phyloP scores from a whole-genome alignment of 257 asterid genomes.

The Solanum lycopersicoides region DNA sequence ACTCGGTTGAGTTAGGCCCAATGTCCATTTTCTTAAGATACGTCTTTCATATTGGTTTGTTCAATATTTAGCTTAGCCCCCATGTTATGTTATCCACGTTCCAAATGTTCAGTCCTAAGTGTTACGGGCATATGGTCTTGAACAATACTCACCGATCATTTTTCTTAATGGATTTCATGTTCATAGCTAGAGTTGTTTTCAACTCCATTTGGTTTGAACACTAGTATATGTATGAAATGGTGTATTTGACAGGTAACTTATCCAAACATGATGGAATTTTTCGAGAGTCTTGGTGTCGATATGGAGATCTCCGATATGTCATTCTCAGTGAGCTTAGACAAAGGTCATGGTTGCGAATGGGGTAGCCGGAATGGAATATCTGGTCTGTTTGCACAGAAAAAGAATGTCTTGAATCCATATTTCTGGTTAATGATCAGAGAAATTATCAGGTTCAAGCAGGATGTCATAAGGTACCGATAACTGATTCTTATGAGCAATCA shows the following conservation, averaged over 20 bases:
- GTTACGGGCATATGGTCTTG: background rate
- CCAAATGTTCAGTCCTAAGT: background rate
- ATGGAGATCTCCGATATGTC: slow-evolving; percentile 97
- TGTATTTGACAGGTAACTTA: slow-evolving; percentile 63
- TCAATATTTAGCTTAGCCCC: background rate
- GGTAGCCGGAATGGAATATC: slow-evolving; percentile 73
- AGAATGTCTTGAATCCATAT: slow-evolving; percentile 52
- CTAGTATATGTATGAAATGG: background rate
- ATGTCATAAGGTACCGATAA: slow-evolving; percentile 37
- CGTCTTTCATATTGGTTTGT: background rate
- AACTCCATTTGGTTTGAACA: background rate
- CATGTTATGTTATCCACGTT: background rate
- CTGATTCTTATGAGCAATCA: background rate
- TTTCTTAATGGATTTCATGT: background rate
- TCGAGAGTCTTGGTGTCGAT: slow-evolving; percentile 80
- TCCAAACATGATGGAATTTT: slow-evolving; percentile 97
- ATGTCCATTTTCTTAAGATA: background rate
- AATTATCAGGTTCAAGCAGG: slow-evolving; percentile 71
- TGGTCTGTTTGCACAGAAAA: slow-evolving; percentile 86
- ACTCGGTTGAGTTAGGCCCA: background rate
- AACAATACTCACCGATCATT: background rate
- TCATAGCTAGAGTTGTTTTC: background rate
- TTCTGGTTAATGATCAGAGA: slow-evolving; percentile 86
- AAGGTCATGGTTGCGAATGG: slow-evolving; percentile 85
- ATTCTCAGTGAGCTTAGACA: slow-evolving; percentile 82